Evolutionary conservation across 768 basidiomycete genomes (phyloP).

Genomic region (Amanita pseudoporphyria): DNA sequence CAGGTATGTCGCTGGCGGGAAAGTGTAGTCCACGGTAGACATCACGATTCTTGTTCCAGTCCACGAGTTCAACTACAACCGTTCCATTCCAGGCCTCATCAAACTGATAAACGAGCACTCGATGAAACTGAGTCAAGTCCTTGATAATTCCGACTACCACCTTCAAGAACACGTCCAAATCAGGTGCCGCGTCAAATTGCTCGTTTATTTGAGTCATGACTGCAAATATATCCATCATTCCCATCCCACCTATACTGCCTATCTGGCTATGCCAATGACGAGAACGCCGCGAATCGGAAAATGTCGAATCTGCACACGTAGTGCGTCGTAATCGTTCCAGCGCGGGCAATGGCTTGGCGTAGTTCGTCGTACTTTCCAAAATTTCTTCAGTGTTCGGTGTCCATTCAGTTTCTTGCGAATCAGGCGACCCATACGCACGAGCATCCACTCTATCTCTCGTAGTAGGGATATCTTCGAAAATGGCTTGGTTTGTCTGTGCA

Average conservation of each 20-base stretch:
- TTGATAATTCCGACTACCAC: constrained; percentile 62
- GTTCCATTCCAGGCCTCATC: constrained; percentile 75
- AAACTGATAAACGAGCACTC: constrained; percentile 77
- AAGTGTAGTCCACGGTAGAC: constrained; percentile 66
- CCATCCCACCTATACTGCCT: constrained; percentile 23
- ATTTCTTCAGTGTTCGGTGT: constrained; percentile 46
- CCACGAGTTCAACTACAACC: constrained; percentile 71
- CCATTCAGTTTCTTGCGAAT: constrained; percentile 21
- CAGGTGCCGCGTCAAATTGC: constrained; percentile 56
- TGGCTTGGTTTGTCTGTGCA: not conserved
- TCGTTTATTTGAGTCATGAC: constrained; percentile 76
- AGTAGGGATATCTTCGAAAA: not conserved
- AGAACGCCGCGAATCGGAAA: constrained; percentile 9
- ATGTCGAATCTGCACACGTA: constrained; percentile 12
- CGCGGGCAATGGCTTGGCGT: constrained; percentile 58
- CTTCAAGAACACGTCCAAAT: constrained; percentile 61
- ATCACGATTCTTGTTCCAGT: constrained; percentile 67
- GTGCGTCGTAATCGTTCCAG: constrained; percentile 57
- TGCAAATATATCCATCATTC: constrained; percentile 76
- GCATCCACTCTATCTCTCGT: not conserved
- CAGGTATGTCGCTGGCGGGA: constrained; percentile 59
- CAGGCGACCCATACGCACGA: too few relatives aligned
- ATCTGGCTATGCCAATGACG: constrained; percentile 13
- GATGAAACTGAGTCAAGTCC: constrained; percentile 75
- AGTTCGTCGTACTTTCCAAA: constrained; percentile 60